A percentile compares a stretch with the other conserved stretches of the same genome.
These are phyloP conservation scores for Sporisorium reilianum DNA, from an alignment of 1,284 basidiomycete species.

Conservation along the genomic window DNA sequence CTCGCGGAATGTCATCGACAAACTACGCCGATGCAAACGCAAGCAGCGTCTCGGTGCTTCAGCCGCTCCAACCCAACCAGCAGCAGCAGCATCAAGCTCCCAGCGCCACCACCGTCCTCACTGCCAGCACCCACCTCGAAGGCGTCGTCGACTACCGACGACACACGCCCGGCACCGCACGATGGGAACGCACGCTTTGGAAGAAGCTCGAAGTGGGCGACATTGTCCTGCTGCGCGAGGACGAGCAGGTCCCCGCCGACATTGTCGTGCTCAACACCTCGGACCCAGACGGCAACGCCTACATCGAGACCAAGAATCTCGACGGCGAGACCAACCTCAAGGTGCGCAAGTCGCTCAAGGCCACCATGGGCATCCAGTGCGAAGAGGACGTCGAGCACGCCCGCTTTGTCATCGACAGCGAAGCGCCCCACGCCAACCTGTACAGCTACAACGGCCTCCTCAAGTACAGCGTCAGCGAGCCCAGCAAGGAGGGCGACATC, in stretches of 20 bases:
- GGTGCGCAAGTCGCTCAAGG: slow-evolving; percentile 81
- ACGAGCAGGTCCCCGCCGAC: slow-evolving; percentile 96
- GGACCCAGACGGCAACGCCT: slow-evolving; percentile 70
- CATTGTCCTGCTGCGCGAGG: slow-evolving; percentile 86
- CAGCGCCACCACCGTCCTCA: slow-evolving; percentile 22
- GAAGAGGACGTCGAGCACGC: slow-evolving; percentile 93
- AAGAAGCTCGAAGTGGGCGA: slow-evolving; percentile 99
- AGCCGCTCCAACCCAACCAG: slow-evolving; percentile 25
- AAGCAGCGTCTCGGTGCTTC: slow-evolving; percentile 34
- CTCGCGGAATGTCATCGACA: not conserved
- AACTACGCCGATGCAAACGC: slow-evolving; percentile 21
- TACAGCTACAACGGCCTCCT: slow-evolving; percentile 91
- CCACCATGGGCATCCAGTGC: slow-evolving; percentile 80
- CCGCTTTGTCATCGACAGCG: slow-evolving; percentile 87
- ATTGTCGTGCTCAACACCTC: slow-evolving; percentile 83
- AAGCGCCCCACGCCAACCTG: slow-evolving; percentile 91
- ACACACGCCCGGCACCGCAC: slow-evolving; percentile 78
- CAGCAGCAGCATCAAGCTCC: slow-evolving; percentile 24
- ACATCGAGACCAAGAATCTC: slow-evolving; percentile 81
- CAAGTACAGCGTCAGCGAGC: slow-evolving; percentile 73
- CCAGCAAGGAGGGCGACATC: slow-evolving; percentile 42
- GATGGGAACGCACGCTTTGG: slow-evolving; percentile 96
- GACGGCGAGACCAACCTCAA: slow-evolving; percentile 98
- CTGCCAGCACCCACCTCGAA: slow-evolving; percentile 23
- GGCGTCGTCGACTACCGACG: slow-evolving; percentile 78